These are phyloP conservation scores for Yarrowia sp. DNA, from an alignment of 805 yeast genomes.

Conservation along the genomic window DNA sequence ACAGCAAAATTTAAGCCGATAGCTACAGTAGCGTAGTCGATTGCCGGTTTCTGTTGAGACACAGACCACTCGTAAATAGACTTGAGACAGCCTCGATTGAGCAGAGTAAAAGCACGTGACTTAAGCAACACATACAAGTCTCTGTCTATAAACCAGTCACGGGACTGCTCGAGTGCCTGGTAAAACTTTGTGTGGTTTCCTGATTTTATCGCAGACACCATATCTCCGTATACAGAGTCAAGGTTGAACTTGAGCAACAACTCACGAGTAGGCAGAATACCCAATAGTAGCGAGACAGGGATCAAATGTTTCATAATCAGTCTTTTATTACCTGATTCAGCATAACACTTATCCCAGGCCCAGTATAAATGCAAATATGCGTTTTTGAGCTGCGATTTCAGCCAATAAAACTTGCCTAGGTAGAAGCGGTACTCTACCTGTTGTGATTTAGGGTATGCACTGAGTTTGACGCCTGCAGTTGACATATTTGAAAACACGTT, in stretches of 20 bases:
- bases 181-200: constrained; percentile 44
- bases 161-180: constrained; percentile 37
- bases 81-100: constrained; percentile 18
- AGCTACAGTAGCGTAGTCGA: not conserved
- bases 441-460: constrained; percentile 46
- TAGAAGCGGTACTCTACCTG: constrained; percentile 56
- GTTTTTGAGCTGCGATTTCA: constrained; percentile 51
- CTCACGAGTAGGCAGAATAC: constrained; percentile 48
- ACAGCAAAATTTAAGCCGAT: not conserved
- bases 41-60: not conserved
- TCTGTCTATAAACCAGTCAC: constrained; percentile 33
- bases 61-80: not conserved
- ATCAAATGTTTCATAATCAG: constrained; percentile 49
- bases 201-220: constrained; percentile 42
- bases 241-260: constrained; percentile 36
- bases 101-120: constrained; percentile 35
- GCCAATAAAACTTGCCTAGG: constrained; percentile 55
- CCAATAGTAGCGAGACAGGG: constrained; percentile 55
- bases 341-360: constrained; percentile 48
- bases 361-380: constrained; percentile 55
- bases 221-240: constrained; percentile 41
- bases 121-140: constrained; percentile 36
- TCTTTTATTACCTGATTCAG: constrained; percentile 40
- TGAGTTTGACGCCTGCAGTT: constrained; percentile 46
- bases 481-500: constrained; percentile 58